phyloP scores from a whole-genome alignment of 805 yeast species.

The Candida dajiaensis region DNA sequence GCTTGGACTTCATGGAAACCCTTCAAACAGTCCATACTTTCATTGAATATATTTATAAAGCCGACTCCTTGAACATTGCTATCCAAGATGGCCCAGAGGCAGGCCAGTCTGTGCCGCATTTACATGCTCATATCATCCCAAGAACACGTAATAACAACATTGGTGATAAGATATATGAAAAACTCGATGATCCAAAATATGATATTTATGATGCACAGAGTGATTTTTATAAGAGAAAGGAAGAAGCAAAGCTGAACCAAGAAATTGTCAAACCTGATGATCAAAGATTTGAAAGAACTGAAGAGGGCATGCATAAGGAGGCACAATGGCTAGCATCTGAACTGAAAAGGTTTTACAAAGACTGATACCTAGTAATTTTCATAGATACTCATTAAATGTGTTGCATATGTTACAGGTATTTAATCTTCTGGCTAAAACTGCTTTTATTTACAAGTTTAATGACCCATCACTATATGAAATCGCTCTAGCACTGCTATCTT shows the following conservation, averaged over 20 bases:
- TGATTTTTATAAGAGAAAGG: slow-evolving; percentile 27
- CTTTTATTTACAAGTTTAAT: slow-evolving; percentile 2
- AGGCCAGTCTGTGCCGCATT: slow-evolving; percentile 94
- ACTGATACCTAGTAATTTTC: neutral
- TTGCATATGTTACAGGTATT: neutral
- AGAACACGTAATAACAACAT: slow-evolving; percentile 51
- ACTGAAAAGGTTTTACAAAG: slow-evolving; percentile 23
- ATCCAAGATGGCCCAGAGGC: slow-evolving; percentile 96
- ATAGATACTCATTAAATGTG: neutral
- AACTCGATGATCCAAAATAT: slow-evolving; percentile 48
- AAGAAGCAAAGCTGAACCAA: slow-evolving; percentile 19
- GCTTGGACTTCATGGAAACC: slow-evolving; percentile 69
- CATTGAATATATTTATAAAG: slow-evolving; percentile 59
- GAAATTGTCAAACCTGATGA: slow-evolving; percentile 39
- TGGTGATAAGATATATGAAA: slow-evolving; percentile 71
- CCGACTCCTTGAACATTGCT: slow-evolving; percentile 83
- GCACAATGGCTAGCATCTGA: slow-evolving; percentile 48
- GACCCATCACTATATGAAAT: neutral
- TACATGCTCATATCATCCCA: slow-evolving; percentile 93
- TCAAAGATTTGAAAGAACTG: slow-evolving; percentile 50
- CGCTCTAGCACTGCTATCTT: neutral
- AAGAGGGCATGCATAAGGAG: slow-evolving; percentile 66
- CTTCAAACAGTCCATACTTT: slow-evolving; percentile 67
- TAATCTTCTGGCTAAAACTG: neutral
- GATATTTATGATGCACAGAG: slow-evolving; percentile 31